Base-by-base conservation (phyloP, 2,329 filamentous ascomycete genomes). In the Zarea fungicola region DNA sequence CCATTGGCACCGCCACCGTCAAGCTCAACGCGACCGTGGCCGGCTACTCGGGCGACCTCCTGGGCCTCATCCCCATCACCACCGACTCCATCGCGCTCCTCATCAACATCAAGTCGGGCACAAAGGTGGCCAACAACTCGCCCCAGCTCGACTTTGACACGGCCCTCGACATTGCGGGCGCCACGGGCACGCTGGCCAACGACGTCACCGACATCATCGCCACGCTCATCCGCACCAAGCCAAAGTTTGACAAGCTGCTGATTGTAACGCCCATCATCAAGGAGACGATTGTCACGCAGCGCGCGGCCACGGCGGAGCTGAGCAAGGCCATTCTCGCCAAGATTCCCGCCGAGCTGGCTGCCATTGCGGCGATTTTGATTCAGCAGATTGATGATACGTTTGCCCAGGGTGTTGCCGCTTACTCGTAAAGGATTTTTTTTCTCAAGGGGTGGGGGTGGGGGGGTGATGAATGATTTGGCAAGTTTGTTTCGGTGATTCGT, bases 211-310 rank as follows among this genome's bases (percentile, higher is more conserved):
- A 55, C 26, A 68, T 69, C 4, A 62, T 75, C 25, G 54, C 58
- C 7, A 61, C 62, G n/a, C 57, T 75, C 19, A 60, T 73, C 50
- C 56, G 50, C 10, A 57, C 64, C 23, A 73, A 74, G 59, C 62
- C 59, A 18, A 69, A 72, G 52, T 77, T 77, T 50, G 67, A 74
- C 54, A 60, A 60, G 19, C 36, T 40, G 32, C 56, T 74, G 6
- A 45, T 72, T 2, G 54, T 76, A 29, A 64, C 61, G 40, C 70
- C 72, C 0, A 56, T 73, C 29, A 72, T 77, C 29, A 58, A 73
- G 32, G 36, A 71, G 14, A 70, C 68, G 50, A 55, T 78, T 22
- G 56, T 68, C 48, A 51, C 65, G 6, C 62, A 76, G 60, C 65
- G 68, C 56, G 52, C 56, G 1, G 69, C 72, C 0, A 70, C 70